phyloP scores from a whole-genome alignment of 768 basidiomycete genomes.

The Cystobasidium onofrii region DNA sequence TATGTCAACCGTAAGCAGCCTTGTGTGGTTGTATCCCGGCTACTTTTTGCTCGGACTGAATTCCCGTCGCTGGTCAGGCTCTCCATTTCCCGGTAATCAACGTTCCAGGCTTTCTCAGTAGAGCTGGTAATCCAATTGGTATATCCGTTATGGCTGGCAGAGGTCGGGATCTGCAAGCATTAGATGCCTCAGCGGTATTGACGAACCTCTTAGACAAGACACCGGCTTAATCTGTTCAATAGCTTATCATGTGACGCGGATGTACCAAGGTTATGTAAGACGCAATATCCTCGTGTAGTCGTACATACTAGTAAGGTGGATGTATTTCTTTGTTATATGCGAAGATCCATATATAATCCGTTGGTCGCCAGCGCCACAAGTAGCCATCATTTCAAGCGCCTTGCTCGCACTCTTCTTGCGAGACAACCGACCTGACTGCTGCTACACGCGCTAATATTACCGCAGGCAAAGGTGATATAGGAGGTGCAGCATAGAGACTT shows the following conservation, averaged over 20 bases:
- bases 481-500: neutral
- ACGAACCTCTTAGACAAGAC: neutral
- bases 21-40: too few relatives aligned
- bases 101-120: constrained; percentile 43
- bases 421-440: neutral
- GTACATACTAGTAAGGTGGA: too few relatives aligned
- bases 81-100: constrained; percentile 35
- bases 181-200: neutral
- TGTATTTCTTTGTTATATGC: too few relatives aligned
- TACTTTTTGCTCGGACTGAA: neutral
- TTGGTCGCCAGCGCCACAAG: too few relatives aligned
- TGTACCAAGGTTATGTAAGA: too few relatives aligned
- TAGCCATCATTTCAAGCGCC: neutral
- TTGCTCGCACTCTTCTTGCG: neutral
- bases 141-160: constrained; percentile 44
- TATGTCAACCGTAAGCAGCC: constrained; percentile 1
- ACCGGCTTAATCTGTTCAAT: too few relatives aligned
- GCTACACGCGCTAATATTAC: neutral
- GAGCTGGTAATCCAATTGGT: constrained; percentile 43
- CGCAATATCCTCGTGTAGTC: too few relatives aligned
- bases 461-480: neutral
- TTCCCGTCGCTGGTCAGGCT: neutral
- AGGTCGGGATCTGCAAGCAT: constrained; percentile 21
- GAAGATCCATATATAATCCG: too few relatives aligned
- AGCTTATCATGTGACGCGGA: too few relatives aligned